phyloP scores from a whole-genome alignment of 1,284 basidiomycete genomes.

The Earliella scabrosa region DNA sequence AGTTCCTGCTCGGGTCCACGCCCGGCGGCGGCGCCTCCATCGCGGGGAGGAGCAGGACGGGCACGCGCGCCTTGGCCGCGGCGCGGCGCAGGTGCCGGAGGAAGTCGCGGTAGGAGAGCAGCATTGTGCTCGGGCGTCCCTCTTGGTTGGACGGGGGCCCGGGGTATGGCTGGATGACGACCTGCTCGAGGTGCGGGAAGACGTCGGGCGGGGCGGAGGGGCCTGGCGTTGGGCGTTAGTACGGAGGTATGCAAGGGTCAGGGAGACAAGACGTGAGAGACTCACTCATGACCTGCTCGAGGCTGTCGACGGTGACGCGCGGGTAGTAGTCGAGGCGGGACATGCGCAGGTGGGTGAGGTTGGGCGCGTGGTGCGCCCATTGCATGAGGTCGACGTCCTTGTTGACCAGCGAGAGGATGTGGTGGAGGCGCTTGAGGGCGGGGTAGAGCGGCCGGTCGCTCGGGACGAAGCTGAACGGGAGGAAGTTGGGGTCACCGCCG shows the following conservation, averaged over 20 bases:
- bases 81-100: conserved; percentile 7
- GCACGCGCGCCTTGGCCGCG: conserved; percentile 14
- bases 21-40: conserved; percentile 10
- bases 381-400: conserved; percentile 20
- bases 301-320: conserved; percentile 15
- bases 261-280: no score
- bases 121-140: conserved; percentile 1
- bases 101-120: conserved; percentile 17
- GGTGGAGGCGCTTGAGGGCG: conserved; percentile 19
- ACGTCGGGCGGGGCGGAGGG: not conserved
- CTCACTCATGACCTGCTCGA: conserved; percentile 18
- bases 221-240: not conserved
- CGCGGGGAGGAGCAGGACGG: conserved; percentile 18
- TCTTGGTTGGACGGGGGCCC: conserved; percentile 3
- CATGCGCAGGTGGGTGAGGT: conserved; percentile 20
- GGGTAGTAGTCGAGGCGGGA: conserved; percentile 21
- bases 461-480: conserved; percentile 14
- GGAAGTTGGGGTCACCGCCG: conserved; percentile 23
- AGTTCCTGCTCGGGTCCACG: conserved; percentile 13
- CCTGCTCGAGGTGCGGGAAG: conserved; percentile 17
- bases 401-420: conserved; percentile 18
- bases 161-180: conserved; percentile 18
- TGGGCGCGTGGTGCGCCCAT: conserved; percentile 22
- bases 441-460: conserved; percentile 16
- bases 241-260: no score